Evolutionary conservation across 495 filamentous ascomycete species (phyloP).

Genomic region (Cladorrhinum samala): DNA sequence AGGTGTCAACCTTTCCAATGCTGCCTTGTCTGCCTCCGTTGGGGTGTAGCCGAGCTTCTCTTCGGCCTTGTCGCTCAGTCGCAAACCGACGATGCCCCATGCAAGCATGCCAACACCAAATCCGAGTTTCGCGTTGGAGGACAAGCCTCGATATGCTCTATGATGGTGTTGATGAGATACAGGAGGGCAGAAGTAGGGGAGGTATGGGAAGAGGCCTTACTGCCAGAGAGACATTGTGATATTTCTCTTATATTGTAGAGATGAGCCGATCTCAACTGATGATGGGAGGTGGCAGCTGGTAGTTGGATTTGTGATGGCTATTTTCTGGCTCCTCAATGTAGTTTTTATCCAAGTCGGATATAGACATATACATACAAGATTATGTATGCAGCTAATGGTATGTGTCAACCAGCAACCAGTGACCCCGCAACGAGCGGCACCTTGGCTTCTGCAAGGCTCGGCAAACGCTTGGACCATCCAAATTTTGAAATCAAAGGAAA

Average conservation of each 20-base stretch:
- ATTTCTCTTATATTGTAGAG: too few species aligned
- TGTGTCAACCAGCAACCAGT: too few species aligned
- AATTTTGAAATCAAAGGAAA: slow-evolving; percentile 21
- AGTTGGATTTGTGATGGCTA: too few species aligned
- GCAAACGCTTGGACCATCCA: slow-evolving; percentile 26
- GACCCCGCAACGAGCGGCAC: too few species aligned
- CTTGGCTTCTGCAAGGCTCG: too few species aligned
- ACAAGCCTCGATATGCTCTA: slow-evolving; percentile 34
- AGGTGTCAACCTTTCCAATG: slow-evolving; percentile 32
- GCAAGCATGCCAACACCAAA: slow-evolving; percentile 37
- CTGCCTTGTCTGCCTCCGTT: slow-evolving; percentile 39
- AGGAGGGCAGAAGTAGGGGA: not conserved
- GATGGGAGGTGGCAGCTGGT: too few species aligned
- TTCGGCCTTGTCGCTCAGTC: slow-evolving; percentile 35
- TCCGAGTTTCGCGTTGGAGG: slow-evolving; percentile 29
- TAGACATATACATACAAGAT: too few species aligned
- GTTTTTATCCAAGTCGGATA: too few species aligned
- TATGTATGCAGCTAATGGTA: not conserved
- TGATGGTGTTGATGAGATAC: not conserved
- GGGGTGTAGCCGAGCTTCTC: slow-evolving; percentile 37
- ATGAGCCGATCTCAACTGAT: slow-evolving; percentile 5
- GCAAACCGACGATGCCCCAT: slow-evolving; percentile 40
- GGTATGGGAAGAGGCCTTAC: slow-evolving; percentile 6
- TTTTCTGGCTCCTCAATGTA: too few species aligned
- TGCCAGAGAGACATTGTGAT: slow-evolving; percentile 22